phyloP scores from a whole-genome alignment of 352 stramenopile species.

The Globisporangium heterothallicum region DNA sequence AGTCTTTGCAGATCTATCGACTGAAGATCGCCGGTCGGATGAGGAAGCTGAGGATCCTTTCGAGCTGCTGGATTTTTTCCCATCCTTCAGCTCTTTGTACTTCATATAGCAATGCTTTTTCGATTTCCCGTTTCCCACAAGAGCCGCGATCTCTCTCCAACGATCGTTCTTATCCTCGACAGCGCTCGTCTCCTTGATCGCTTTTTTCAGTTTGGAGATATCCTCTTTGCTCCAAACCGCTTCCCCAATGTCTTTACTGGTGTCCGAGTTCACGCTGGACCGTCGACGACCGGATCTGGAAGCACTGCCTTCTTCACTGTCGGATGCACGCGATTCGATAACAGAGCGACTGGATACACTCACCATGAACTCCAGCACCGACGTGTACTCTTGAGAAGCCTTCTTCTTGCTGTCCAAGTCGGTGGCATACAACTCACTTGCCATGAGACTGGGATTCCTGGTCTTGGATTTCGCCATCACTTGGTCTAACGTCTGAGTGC shows the following conservation, averaged over 20 bases:
- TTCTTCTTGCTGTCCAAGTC: slow-evolving; percentile 54
- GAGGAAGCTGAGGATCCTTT: slow-evolving; percentile 11
- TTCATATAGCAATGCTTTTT: slow-evolving; percentile 84
- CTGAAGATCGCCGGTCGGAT: slow-evolving; percentile 11
- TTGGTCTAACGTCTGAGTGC: slow-evolving; percentile 42
- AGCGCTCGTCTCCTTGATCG: slow-evolving; percentile 60
- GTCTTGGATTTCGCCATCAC: slow-evolving; percentile 33
- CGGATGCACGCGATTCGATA: neutral
- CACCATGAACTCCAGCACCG: slow-evolving; percentile 51
- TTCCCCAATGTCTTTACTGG: slow-evolving; percentile 8
- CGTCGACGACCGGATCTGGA: slow-evolving; percentile 7
- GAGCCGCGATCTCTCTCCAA: slow-evolving; percentile 60
- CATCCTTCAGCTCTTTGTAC: slow-evolving; percentile 79
- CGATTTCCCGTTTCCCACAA: slow-evolving; percentile 54
- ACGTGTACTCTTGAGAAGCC: slow-evolving; percentile 8
- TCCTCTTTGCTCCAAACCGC: slow-evolving; percentile 53
- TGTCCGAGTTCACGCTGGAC: slow-evolving; percentile 20
- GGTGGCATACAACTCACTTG: slow-evolving; percentile 46
- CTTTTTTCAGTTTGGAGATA: slow-evolving; percentile 48
- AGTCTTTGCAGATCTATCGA: slow-evolving; percentile 9
- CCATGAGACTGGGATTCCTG: slow-evolving; percentile 17
- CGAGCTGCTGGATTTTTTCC: slow-evolving; percentile 31
- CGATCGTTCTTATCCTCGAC: slow-evolving; percentile 67
- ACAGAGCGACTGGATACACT: neutral
- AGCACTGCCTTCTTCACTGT: neutral